Base-by-base conservation (phyloP, 352 stramenopile genomes). In the Phytopythium delawarense region DNA sequence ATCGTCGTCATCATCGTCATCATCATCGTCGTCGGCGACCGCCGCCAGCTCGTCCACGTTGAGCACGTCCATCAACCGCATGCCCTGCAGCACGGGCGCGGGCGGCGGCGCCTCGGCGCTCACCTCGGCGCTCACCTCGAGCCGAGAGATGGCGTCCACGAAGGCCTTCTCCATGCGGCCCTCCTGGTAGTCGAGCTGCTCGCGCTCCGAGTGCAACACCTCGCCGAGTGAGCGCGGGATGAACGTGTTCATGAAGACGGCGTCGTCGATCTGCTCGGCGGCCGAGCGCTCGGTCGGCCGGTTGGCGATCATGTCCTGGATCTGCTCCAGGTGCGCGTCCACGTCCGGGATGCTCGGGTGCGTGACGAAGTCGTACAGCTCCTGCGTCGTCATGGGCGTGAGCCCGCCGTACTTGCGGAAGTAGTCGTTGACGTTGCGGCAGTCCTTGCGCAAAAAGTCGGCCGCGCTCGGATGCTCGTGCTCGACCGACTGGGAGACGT, bases 401-500 rank as follows among this genome's bases (percentile, higher is more conserved):
- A 99, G 66, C 12, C 78, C 79, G 18, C 81, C 82, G 57, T 96
- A 89, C 66, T 97, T 96, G 51, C 72, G 71, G 78, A 99, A 99
- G 72, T 98, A 99, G 62, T 98, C 94, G 64, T 97, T 98, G 30
- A 99, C 92, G 74, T 99, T 99, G 53, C 90, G 86, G 59, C 89
- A 98, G 82, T 99, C 98, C 66, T 98, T 99, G 35, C 96, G 91
- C 52, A 99, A 73, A 72, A 99, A 99, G 52, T 99, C 95, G 52
- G 98, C 80, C 1, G 97, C 96, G 32, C 92, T 95, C 25, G 98
- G 98, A 81, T 99, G 98, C 69, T 99, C 96, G 73, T 98, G 84
- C 72, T 99, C 97, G 13, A 99, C 98, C 32, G 96, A 98, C 82
- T 99, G 97, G 13, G 89, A 98, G 16, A 99, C 97, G 72, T 99